These are phyloP conservation scores for Cordia subcordata DNA, from an alignment of 257 asterid genomes.

Conservation along the genomic window DNA sequence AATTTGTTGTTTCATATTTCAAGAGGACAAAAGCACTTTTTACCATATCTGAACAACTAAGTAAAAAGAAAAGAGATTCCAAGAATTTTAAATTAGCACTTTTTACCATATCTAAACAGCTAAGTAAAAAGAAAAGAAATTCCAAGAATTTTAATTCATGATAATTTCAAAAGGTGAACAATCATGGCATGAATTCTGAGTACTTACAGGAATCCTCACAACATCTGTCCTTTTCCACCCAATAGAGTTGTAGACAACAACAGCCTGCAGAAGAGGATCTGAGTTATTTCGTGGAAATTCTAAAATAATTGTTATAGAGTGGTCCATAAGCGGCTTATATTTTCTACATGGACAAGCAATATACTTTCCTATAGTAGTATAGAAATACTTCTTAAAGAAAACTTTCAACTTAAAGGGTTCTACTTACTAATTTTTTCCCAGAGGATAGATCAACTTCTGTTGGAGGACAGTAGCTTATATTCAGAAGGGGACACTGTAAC, in stretches of 20 bases:
- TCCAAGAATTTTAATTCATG: no score
- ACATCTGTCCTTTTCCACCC: constrained; percentile 87
- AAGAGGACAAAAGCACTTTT: no score
- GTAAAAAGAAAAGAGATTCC: no score
- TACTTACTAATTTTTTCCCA: constrained; percentile 70
- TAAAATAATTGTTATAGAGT: neutral
- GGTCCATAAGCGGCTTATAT: neutral
- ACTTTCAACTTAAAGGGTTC: neutral
- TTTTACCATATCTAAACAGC: no score
- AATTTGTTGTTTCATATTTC: no score
- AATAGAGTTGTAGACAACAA: constrained; percentile 76
- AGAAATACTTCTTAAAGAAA: neutral
- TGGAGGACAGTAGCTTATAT: constrained; percentile 82
- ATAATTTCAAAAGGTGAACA: neutral
- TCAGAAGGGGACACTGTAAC: constrained; percentile 83
- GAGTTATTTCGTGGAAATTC: neutral
- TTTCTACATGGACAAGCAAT: neutral
- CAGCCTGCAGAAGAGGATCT: constrained; percentile 43
- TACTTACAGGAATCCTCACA: constrained; percentile 85
- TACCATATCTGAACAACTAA: no score
- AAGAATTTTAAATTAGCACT: no score
- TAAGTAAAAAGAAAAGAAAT: no score
- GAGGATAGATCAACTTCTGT: constrained; percentile 68
- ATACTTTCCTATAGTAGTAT: neutral
- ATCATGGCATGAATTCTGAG: neutral